phyloP scores from a whole-genome alignment of 768 basidiomycete species.

The Agrocybe chaxingu region DNA sequence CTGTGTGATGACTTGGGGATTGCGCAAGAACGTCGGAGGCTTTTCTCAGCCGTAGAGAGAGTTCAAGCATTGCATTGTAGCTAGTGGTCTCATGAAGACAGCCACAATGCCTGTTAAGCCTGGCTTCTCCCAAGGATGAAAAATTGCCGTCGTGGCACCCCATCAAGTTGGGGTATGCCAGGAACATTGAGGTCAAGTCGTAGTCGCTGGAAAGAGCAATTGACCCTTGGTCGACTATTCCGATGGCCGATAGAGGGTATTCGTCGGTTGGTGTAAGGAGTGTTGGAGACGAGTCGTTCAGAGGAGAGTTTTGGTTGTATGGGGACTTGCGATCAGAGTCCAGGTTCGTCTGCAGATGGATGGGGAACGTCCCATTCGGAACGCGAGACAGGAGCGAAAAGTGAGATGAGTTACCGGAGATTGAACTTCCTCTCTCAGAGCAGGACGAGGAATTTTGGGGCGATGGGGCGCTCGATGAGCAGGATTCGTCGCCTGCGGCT shows the following conservation, averaged over 20 bases:
- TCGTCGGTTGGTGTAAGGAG: constrained; percentile 47
- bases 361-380: constrained; percentile 12
- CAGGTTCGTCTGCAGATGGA: constrained; percentile 21
- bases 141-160: constrained; percentile 21
- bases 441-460: constrained; percentile 26
- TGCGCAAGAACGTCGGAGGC: constrained; percentile 53
- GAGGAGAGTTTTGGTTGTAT: constrained; percentile 25
- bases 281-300: constrained; percentile 36
- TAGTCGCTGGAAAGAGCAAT: constrained; percentile 28
- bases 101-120: constrained; percentile 43
- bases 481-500: constrained; percentile 16
- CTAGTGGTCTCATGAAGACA: constrained; percentile 52
- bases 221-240: constrained; percentile 16
- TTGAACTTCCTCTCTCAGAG: constrained; percentile 25
- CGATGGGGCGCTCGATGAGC: constrained; percentile 25
- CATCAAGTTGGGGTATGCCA: constrained; percentile 29
- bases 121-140: constrained; percentile 19
- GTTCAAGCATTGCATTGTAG: constrained; percentile 60
- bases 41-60: constrained; percentile 61
- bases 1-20: constrained; percentile 38
- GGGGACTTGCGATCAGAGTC: constrained; percentile 26
- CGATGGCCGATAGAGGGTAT: constrained; percentile 28
- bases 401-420: constrained; percentile 6
- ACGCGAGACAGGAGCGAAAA: constrained; percentile 13
- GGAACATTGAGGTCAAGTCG: constrained; percentile 40